A percentile compares a stretch with the other conserved stretches of the same genome.
These are phyloP conservation scores for Proliferodiscus dingleyae DNA, from an alignment of 2,329 filamentous ascomycete species.

Conservation along the genomic window DNA sequence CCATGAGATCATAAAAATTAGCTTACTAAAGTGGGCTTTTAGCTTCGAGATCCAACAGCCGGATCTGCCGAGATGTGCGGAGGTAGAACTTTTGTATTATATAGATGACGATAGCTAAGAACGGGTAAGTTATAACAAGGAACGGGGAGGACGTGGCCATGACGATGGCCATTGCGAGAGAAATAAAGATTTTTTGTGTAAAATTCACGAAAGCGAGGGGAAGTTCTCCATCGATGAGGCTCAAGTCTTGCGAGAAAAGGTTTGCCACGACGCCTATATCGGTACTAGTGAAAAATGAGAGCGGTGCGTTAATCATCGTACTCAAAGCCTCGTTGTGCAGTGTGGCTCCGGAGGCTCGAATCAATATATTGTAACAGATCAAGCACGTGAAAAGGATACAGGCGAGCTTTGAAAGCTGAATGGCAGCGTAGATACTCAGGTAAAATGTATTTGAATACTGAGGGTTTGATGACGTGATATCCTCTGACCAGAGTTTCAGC, in stretches of 20 bases:
- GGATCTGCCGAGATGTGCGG: constrained; percentile 42
- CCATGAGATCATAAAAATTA: background rate
- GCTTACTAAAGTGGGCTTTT: constrained; percentile 37
- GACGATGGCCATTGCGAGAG: constrained; percentile 5
- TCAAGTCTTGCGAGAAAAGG: constrained; percentile 19
- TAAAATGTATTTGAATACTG: constrained; percentile 9
- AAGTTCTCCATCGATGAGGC: constrained; percentile 21
- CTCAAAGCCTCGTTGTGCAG: constrained; percentile 27
- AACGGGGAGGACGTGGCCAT: constrained; percentile 32
- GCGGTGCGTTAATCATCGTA: constrained; percentile 43
- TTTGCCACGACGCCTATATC: constrained; percentile 34
- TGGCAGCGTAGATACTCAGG: constrained; percentile 8
- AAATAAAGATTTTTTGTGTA: constrained; percentile 33
- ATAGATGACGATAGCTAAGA: constrained; percentile 30
- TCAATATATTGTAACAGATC: constrained; percentile 30
- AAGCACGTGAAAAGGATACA: constrained; percentile 1
- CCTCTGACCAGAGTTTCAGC: constrained; percentile 4
- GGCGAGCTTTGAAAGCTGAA: constrained; percentile 1
- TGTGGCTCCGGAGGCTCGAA: background rate
- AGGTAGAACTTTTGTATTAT: constrained; percentile 38
- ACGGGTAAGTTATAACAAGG: constrained; percentile 37
- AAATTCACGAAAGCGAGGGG: constrained; percentile 26
- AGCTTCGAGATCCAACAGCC: constrained; percentile 41
- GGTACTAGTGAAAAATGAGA: constrained; percentile 40
- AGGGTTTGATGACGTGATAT: background rate